These are phyloP conservation scores for Sclerotinia sclerotiorum DNA, from an alignment of 2,329 filamentous ascomycete species.

Conservation along the genomic window DNA sequence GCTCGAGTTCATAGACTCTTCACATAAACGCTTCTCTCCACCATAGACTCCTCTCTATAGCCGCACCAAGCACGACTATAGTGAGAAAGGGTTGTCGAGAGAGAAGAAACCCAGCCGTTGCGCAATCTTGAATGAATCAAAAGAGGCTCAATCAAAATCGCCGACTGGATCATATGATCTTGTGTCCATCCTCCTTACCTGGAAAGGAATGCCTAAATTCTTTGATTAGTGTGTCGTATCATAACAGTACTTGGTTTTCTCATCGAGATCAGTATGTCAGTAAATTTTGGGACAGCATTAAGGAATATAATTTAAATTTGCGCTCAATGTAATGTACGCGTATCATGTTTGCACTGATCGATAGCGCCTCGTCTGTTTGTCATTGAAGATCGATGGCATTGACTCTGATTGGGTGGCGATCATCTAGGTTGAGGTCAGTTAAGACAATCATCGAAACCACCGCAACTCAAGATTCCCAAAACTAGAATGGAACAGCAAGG, in stretches of 20 bases:
- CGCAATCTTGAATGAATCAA: conserved; percentile 44
- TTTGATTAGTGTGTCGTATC: neutral
- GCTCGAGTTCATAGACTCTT: no score
- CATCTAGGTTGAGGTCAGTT: conserved; percentile 22
- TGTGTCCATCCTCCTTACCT: conserved; percentile 12
- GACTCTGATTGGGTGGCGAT: conserved; percentile 22
- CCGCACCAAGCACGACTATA: conserved; percentile 46
- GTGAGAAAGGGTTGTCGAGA: conserved; percentile 23
- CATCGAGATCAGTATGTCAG: conserved; percentile 3
- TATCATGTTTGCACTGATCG: conserved; percentile 20
- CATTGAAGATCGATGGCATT: conserved; percentile 22
- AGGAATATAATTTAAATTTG: conserved; percentile 1
- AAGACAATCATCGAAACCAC: conserved; percentile 5
- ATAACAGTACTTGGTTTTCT: neutral
- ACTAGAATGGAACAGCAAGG: neutral
- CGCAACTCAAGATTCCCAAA: neutral
- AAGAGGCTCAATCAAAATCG: conserved; percentile 25
- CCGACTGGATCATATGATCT: neutral
- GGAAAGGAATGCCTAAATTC: neutral
- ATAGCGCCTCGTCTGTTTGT: conserved; percentile 18
- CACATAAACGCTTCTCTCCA: neutral
- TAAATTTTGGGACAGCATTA: conserved; percentile 14
- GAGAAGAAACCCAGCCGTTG: conserved; percentile 49
- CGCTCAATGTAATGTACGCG: conserved; percentile 15
- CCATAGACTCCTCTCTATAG: conserved; percentile 49